Base-by-base conservation (phyloP, 495 filamentous ascomycete genomes). In the Melanomma pulvis-pyrius region DNA sequence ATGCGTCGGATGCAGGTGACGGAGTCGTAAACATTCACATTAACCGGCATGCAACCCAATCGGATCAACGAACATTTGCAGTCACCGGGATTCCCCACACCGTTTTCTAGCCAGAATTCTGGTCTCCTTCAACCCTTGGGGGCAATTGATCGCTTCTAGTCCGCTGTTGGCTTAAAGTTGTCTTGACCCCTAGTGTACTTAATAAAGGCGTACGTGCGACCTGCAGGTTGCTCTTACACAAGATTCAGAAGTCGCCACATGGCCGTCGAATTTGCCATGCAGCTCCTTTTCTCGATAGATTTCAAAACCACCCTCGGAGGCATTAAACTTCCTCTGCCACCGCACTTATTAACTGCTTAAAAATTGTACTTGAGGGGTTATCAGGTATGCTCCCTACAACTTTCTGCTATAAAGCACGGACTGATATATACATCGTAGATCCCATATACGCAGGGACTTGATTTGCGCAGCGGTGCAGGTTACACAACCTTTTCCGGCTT, bases 41-140 rank as follows among this genome's bases (percentile, higher is more conserved):
- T 65, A 65, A 29, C 62, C 62, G 62, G 62, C 54, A 51, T 65
- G 6, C 29, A 56, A 44, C 7, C 62, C 62, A 65, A 65, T 65
- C n/a, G 28, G n/a, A 59, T 11, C 51, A 29, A 21, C 28, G 17
- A 12, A 57, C 34, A 19, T 3, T 56, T 26, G 1, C 25, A 11
- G 39, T 9, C 19, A 57, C 50, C 61, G 24, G 36, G 32, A 26
- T 48, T 57, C 61, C 34, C 62, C n/a, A 36, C 30, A 21, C 24
- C 3, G 2, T 3, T 17, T 54, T 48, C 21, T 32, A 25, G 44
- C 62, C 13, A 52, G 17, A 4, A 11, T 65, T 19, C 12, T 13
- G 25, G 39, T 50, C 22, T 21, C 19, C 39, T 47, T 51, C 52
- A 48, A 44, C 12, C 24, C n/a, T 41, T n/a, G 30, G 22, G 49